Evolutionary conservation across 2,329 filamentous ascomycete genomes (phyloP), one percentile per base, ranked within the genome.

Genomic region (Cladosporium colombiae): DNA sequence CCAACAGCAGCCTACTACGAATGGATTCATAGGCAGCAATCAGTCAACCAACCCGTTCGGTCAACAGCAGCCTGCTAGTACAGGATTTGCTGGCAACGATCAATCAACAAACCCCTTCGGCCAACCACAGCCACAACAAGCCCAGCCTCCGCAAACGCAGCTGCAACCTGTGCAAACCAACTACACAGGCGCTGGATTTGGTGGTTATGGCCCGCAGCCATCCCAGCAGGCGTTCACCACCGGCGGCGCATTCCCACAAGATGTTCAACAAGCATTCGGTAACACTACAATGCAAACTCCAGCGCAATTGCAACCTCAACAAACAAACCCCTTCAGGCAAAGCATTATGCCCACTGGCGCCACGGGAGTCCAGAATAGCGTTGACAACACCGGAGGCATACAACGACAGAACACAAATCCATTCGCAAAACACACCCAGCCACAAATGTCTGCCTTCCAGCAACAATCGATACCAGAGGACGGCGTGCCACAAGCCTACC

Each of bases 321-420:
- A 83, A 25, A 97, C 93, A 8, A 99, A 99, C 75, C 95, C 95
- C 0, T 99, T 99, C 86, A 86, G 95, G 50, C 90, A 93, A 75
- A 97, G 94, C 1, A 94, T 94, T 88, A 82, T 97, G 80, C 74
- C 80, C 2, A 74, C 74, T 21, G 73, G 71, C 21, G 57, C 44
- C 14, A 27, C 58, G 35, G 62, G 64, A 27, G 31, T 7, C 11
- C 60, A 56, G n/a, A 55, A 35, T 35, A 56, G 5, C 25, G 2
- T 25, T 14, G 52, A 73, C 69, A 66, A 59, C 68, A 70, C 27
- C 56, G 57, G 56, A 21, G 46, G 33, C 25, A 37, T 68, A 40
- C 72, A 74, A 64, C 72, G 70, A 23, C 75, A 77, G 65, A 67
- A 66, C 33, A 77, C 74, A 7, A 78, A 83, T 85, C 81, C 81